Evolutionary conservation across 2,329 filamentous ascomycete species (phyloP), one percentile per base, ranked within the genome.

Genomic region (Alternaria conjuncta): DNA sequence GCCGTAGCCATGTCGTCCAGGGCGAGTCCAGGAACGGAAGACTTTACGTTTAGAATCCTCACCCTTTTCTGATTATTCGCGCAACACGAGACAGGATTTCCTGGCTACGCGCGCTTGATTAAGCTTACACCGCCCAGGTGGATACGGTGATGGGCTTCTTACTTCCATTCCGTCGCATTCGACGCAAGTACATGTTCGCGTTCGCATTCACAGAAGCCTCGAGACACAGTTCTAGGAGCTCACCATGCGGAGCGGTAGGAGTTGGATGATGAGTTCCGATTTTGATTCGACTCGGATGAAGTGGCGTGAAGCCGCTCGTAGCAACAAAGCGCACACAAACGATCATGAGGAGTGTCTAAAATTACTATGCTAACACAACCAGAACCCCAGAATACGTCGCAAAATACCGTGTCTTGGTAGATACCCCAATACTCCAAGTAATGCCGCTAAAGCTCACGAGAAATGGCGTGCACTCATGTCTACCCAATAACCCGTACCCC

Each of bases 91-190:
- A 30, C 28, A 25, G 18, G 30, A 25, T n/a, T 23, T 18, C 28
- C 36, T 41, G 36, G 36, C n/a, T 41, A 36, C 49, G 11, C 28
- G 32, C 15, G 49, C 49, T 23, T 36, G 28, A 41, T 41, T 18
- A 20, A 20, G n/a, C 49, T 53, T 5, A 30, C 28, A 23, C 36
- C 49, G 20, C 21, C 30, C 36, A 18, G n/a, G 1, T 3, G 2
- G n/a, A 3, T 10, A 11, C 2, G n/a, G 2, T 18, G 0, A 3
- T 18, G n/a, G 1, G 3, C 1, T 18, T 41, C n/a, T n/a, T 3
- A 8, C 10, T 41, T 21, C 3, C 43, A 45, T 45, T 13, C 11
- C 10, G 18, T 2, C 18, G 18, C 43, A 6, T 2, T 53, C 4
- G 36, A 41, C 36, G 36, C 3, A 41, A 4, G 36, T 5, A 10